phyloP scores from a whole-genome alignment of 805 yeast species.

The Candida orba region DNA sequence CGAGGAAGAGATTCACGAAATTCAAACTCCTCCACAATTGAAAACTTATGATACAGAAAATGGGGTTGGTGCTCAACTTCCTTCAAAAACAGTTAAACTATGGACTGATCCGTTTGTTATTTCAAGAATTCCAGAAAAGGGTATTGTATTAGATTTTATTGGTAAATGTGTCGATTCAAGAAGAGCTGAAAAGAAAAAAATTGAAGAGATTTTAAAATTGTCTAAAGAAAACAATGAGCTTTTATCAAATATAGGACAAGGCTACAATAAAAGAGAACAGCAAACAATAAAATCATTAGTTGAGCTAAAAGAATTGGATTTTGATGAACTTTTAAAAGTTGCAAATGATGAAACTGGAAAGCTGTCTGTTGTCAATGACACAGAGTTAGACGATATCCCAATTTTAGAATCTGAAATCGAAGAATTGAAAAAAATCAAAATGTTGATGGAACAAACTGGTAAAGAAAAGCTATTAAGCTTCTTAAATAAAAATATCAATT shows the following conservation, averaged over 20 bases:
- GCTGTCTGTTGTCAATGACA: slow-evolving; percentile 11
- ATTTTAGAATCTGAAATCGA: slow-evolving; percentile 30
- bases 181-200: slow-evolving; percentile 26
- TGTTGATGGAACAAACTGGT: slow-evolving; percentile 63
- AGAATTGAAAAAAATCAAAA: slow-evolving; percentile 49
- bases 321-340: slow-evolving; percentile 40
- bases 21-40: slow-evolving; percentile 31
- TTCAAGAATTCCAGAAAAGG: slow-evolving; percentile 60
- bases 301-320: slow-evolving; percentile 32
- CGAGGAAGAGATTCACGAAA: slow-evolving; percentile 19
- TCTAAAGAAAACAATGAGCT: slow-evolving; percentile 30
- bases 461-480: slow-evolving; percentile 55
- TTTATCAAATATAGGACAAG: slow-evolving; percentile 25
- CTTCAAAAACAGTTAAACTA: slow-evolving; percentile 21
- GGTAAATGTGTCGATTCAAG: slow-evolving; percentile 37
- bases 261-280: slow-evolving; percentile 23
- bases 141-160: slow-evolving; percentile 62
- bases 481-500: slow-evolving; percentile 26
- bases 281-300: slow-evolving; percentile 28
- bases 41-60: slow-evolving; percentile 26
- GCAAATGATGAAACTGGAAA: slow-evolving; percentile 26
- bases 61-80: slow-evolving; percentile 30
- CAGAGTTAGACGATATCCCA: not conserved
- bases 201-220: slow-evolving; percentile 29
- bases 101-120: slow-evolving; percentile 37